Evolutionary conservation across 306 rosid species (phyloP).

Genomic region (Prunus dulcis): DNA sequence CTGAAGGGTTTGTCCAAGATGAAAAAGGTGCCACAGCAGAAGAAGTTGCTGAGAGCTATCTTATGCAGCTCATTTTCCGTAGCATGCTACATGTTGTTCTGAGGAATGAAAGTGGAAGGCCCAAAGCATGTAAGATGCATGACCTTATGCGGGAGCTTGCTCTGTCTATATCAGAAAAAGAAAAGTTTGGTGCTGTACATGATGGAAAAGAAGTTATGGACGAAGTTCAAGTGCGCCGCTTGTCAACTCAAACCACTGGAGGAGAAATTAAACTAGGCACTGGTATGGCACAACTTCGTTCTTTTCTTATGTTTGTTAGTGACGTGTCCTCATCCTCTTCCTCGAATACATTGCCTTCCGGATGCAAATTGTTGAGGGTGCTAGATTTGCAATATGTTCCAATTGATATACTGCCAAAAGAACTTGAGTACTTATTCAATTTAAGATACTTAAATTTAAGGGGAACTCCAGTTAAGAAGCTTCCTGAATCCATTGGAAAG

Average conservation of each 20-base stretch:
- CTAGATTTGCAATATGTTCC: slow-evolving; percentile 13
- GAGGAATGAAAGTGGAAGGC: background rate
- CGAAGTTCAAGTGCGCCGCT: background rate
- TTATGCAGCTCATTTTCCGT: slow-evolving; percentile 17
- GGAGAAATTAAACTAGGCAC: background rate
- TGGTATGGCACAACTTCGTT: slow-evolving; percentile 16
- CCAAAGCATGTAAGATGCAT: slow-evolving; percentile 20
- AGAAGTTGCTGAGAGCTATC: slow-evolving; percentile 17
- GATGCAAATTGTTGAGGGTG: slow-evolving; percentile 12
- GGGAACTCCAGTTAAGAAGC: slow-evolving; percentile 9
- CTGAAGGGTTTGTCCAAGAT: slow-evolving; percentile 14
- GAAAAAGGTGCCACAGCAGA: background rate
- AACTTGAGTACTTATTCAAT: slow-evolving; percentile 8
- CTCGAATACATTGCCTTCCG: background rate
- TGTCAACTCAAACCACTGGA: slow-evolving; percentile 6
- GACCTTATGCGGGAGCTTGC: slow-evolving; percentile 28
- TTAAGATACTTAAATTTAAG: slow-evolving; percentile 15
- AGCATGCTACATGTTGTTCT: slow-evolving; percentile 17
- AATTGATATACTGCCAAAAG: slow-evolving; percentile 5
- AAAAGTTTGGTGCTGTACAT: background rate
- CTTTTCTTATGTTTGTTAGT: slow-evolving; percentile 6
- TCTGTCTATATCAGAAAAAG: slow-evolving; percentile 1
- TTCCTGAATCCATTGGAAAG: slow-evolving; percentile 23
- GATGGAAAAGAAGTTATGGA: background rate
- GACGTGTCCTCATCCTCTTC: background rate